Evolutionary conservation across 306 rosid genomes (phyloP).

Genomic region (Echinosophora koreensis): DNA sequence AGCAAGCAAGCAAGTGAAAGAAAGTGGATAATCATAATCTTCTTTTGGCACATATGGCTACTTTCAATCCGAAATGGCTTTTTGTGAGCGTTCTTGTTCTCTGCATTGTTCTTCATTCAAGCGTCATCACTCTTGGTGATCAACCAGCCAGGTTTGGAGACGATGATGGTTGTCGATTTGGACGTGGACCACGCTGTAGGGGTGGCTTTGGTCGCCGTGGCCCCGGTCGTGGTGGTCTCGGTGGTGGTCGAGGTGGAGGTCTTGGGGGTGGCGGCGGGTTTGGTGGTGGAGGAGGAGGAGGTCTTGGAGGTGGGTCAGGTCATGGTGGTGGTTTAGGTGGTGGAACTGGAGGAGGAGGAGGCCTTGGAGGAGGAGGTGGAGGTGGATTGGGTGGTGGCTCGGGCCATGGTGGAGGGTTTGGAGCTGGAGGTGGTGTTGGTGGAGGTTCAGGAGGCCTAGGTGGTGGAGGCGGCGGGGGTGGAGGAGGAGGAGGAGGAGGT

Average conservation of each 20-base stretch:
- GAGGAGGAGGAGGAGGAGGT: slow-evolving; percentile 54
- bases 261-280: slow-evolving; percentile 23
- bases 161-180: slow-evolving; percentile 56
- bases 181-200: slow-evolving; percentile 61
- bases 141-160: slow-evolving; percentile 55
- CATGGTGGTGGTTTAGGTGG: slow-evolving; percentile 47
- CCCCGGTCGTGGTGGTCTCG: slow-evolving; percentile 40
- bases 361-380: slow-evolving; percentile 38
- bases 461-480: slow-evolving; percentile 47
- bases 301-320: slow-evolving; percentile 43
- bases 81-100: slow-evolving; percentile 52
- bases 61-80: slow-evolving; percentile 58
- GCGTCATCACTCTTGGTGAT: slow-evolving; percentile 61
- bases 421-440: slow-evolving; percentile 52
- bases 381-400: slow-evolving; percentile 55
- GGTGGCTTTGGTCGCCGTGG: slow-evolving; percentile 63
- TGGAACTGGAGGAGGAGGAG: slow-evolving; percentile 40
- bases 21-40: no score
- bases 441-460: slow-evolving; percentile 51
- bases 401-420: slow-evolving; percentile 52
- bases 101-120: slow-evolving; percentile 66
- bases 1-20: no score
- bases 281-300: slow-evolving; percentile 49
- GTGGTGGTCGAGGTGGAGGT: slow-evolving; percentile 42
- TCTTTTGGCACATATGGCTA: slow-evolving; percentile 46